Evolutionary conservation across 345 rosid genomes (phyloP).

Genomic region (Hirschfeldia incana): DNA sequence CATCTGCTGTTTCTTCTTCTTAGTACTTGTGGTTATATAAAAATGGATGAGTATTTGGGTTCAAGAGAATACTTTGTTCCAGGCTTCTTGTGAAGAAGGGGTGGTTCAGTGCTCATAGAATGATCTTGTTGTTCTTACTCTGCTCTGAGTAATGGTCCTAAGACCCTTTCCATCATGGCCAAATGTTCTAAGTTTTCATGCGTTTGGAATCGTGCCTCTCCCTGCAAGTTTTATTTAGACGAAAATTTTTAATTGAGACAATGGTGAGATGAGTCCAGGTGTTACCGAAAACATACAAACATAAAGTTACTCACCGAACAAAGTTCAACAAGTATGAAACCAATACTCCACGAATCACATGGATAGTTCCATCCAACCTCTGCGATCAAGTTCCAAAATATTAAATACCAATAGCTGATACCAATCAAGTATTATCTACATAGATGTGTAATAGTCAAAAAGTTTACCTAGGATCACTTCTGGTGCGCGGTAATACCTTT

Average conservation of each 20-base stretch:
- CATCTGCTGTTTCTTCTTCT: conserved; percentile 22
- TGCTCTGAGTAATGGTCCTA: conserved; percentile 72
- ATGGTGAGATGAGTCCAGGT: not conserved
- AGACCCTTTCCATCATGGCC: conserved; percentile 73
- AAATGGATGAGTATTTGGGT: conserved; percentile 37
- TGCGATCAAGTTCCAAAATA: conserved; percentile 19
- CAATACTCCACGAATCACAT: conserved; percentile 82
- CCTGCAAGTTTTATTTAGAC: conserved; percentile 43
- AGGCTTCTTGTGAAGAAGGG: conserved; percentile 67
- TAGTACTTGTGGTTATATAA: conserved; percentile 31
- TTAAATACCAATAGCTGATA: not conserved
- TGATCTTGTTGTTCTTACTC: conserved; percentile 53
- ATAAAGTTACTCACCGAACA: conserved; percentile 58
- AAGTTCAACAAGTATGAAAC: conserved; percentile 76
- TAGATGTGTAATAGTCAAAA: too few relatives aligned
- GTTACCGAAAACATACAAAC: not conserved
- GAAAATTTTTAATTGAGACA: conserved; percentile 5
- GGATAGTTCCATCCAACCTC: conserved; percentile 88
- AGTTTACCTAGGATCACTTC: conserved; percentile 36
- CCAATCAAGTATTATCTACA: not conserved
- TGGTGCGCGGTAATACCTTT: conserved; percentile 51
- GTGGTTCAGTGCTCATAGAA: conserved; percentile 40
- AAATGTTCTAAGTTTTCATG: conserved; percentile 86
- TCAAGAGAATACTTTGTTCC: conserved; percentile 37
- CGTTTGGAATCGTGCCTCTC: conserved; percentile 81